These are phyloP conservation scores for Naumovozyma castellii DNA, from an alignment of 805 yeast species.

Conservation along the genomic window DNA sequence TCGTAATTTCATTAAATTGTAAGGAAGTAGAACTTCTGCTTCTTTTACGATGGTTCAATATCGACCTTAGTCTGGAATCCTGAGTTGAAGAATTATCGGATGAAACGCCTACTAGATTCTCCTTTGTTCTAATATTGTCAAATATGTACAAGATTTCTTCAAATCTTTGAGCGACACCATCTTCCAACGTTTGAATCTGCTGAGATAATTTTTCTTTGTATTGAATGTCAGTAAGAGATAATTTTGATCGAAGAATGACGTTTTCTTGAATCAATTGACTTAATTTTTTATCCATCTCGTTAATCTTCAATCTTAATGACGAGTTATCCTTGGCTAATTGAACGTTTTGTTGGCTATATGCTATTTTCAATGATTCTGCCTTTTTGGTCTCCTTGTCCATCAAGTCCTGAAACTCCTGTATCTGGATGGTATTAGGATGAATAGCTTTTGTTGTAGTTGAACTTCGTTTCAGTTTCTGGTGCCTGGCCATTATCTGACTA, in stretches of 20 bases:
- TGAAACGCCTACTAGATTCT: conserved; percentile 27
- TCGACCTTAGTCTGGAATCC: background rate
- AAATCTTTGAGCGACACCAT: conserved; percentile 33
- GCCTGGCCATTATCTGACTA: background rate
- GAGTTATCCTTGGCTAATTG: conserved; percentile 54
- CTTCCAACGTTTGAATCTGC: conserved; percentile 34
- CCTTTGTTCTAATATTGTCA: conserved; percentile 32
- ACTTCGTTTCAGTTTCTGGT: background rate
- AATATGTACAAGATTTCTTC: conserved; percentile 39
- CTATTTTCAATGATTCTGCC: conserved; percentile 16
- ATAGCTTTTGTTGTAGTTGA: background rate
- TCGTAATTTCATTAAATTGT: background rate
- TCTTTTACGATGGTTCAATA: conserved; percentile 1
- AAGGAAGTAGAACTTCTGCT: background rate
- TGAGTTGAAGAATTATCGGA: background rate
- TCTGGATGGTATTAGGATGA: conserved; percentile 8
- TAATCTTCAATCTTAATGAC: conserved; percentile 39
- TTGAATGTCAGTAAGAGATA: conserved; percentile 24
- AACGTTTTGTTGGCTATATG: conserved; percentile 35
- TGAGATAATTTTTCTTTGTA: conserved; percentile 31
- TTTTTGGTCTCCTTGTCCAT: conserved; percentile 19
- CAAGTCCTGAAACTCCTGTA: conserved; percentile 25
- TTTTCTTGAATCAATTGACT: conserved; percentile 44
- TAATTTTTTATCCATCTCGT: conserved; percentile 44
- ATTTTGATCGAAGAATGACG: conserved; percentile 33